Percentiles rank a stretch among this genome's conserved stretches.
Conservation (phyloP, 177 flowering plant genomes). For the Tripterygium wilfordii region DNA sequence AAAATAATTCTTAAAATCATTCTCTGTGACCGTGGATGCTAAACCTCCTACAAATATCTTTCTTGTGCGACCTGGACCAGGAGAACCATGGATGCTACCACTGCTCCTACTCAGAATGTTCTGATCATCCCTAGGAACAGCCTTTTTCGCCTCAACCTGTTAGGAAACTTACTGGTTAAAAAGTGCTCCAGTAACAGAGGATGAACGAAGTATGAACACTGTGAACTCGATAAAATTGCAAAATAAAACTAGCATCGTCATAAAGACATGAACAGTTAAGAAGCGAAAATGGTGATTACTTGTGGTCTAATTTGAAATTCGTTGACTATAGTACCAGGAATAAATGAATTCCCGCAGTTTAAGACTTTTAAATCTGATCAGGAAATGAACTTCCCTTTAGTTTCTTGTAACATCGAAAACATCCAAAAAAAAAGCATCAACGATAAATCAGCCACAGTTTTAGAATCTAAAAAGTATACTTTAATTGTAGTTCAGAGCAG, state of each 20-base stretch:
- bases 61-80: conserved; percentile 45
- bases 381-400: too few species aligned
- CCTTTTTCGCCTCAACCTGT: conserved; percentile 64
- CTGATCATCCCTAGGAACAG: conserved; percentile 59
- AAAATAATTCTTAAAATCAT: conserved; percentile 45
- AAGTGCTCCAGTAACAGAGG: conserved; percentile 3
- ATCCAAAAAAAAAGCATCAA: too few species aligned
- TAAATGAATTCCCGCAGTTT: too few species aligned
- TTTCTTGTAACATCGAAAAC: too few species aligned
- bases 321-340: too few species aligned
- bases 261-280: too few species aligned
- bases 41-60: conserved; percentile 62
- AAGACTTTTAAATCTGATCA: too few species aligned
- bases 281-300: too few species aligned
- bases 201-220: not conserved
- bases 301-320: too few species aligned
- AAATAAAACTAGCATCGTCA: too few species aligned
- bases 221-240: not conserved
- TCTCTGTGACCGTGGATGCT: conserved; percentile 53
- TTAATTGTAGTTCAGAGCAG: not conserved
- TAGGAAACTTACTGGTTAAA: conserved; percentile 8
- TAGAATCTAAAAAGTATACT: not conserved
- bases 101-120: conserved; percentile 35
- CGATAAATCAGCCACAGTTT: not conserved
- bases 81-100: conserved; percentile 48